Evolutionary conservation across 1,284 basidiomycete species (phyloP).

Genomic region (Anthracocystis panici-leucophaei): DNA sequence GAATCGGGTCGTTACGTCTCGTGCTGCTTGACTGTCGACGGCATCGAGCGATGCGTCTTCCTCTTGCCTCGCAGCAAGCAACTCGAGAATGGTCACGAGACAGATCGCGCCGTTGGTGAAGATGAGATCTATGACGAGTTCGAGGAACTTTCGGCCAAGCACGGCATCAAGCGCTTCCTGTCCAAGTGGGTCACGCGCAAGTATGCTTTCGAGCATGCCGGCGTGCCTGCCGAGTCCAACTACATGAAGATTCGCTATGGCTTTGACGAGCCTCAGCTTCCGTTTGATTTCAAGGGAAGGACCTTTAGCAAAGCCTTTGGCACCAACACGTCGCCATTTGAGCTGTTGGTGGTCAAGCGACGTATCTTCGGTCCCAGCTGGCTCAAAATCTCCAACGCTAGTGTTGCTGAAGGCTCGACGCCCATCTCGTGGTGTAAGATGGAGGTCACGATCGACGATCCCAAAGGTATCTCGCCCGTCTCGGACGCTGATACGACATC

Average conservation of each 20-base stretch:
- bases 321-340: conserved; percentile 92
- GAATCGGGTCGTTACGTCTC: conserved; percentile 78
- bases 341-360: conserved; percentile 92
- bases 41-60: conserved; percentile 91
- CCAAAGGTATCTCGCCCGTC: conserved; percentile 89
- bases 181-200: conserved; percentile 82
- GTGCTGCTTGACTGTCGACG: conserved; percentile 86
- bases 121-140: conserved; percentile 87
- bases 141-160: conserved; percentile 79
- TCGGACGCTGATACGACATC: conserved; percentile 79
- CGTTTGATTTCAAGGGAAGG: conserved; percentile 79
- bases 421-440: conserved; percentile 75
- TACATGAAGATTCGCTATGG: conserved; percentile 81
- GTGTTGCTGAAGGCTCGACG: conserved; percentile 72
- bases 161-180: conserved; percentile 80
- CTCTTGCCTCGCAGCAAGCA: conserved; percentile 77
- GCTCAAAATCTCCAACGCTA: conserved; percentile 83
- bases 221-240: conserved; percentile 83
- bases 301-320: conserved; percentile 91
- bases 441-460: conserved; percentile 85
- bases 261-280: conserved; percentile 70
- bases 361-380: conserved; percentile 99
- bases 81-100: conserved; percentile 75
- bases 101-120: conserved; percentile 74
- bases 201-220: conserved; percentile 90